Base-by-base conservation (phyloP, 768 basidiomycete genomes). In the Vishniacozyma victoriae region DNA sequence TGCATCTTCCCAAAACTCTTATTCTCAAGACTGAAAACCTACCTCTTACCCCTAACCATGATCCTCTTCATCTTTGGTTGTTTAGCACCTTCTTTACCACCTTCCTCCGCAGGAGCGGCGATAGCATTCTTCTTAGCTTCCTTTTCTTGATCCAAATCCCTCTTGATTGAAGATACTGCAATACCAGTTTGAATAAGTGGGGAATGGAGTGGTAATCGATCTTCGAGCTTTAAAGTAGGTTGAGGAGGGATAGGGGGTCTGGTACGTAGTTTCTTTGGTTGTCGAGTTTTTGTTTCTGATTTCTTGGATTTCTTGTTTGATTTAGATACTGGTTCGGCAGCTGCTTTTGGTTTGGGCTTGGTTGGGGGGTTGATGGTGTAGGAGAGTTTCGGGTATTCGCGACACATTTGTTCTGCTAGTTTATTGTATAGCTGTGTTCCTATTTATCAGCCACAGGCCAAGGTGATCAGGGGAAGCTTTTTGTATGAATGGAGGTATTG, bases 401-500 rank as follows among this genome's bases (percentile, higher is more conserved):
- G 64, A 40, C 41, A 70, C 44, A 54, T 71, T 55, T 72, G 55
- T 38, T 50, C 46, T 27, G 69, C 41, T 36, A 71, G 15, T 9
- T 58, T 59, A 52, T 55, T 59, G 60, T 70, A 59, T 33, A 67
- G 55, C 29, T 64, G 64, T 15, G 67, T 65, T 12, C 66, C 63
- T 55, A 87, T 87, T 46, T 88, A 74, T 85, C 86, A 92, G 40
- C n/a, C n/a, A 9, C 29, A 9, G 29, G 86, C 87, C 52, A 89
- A 70, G 4, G 87, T 81, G 73, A 91, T 91, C 86, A 87, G 93
- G 11, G 85, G 82, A 75, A 93, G 89, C 56, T 88, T 58, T 48
- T 91, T 76, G 18, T 50, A 24, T 59, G 55, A 6, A 50, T 26
- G 22, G 48, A 40, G n/a, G 37, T 22, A 18, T 13, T 35, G 2